These are phyloP conservation scores for Hanseniaspora nectarophila DNA, from an alignment of 805 yeast species.

Conservation along the genomic window DNA sequence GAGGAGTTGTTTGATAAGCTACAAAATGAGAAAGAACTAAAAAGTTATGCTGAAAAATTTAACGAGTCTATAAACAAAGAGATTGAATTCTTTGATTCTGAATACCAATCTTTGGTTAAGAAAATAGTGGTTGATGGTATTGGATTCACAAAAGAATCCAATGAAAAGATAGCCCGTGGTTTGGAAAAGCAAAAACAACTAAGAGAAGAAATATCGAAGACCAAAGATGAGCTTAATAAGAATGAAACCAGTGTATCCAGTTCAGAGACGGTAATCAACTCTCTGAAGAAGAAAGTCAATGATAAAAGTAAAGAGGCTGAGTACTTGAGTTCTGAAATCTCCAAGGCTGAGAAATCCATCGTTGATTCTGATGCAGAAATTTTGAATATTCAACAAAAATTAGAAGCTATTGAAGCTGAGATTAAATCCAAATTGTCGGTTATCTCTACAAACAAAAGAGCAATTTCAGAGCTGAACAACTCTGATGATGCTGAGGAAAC, in stretches of 20 bases:
- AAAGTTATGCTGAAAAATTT: not conserved
- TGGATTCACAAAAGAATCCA: not conserved
- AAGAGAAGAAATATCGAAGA: slow-evolving; percentile 20
- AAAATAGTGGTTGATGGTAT: slow-evolving; percentile 26
- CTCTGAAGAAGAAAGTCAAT: slow-evolving; percentile 30
- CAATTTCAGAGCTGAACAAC: not conserved
- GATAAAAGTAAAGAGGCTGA: slow-evolving; percentile 46
- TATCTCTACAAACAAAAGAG: not conserved
- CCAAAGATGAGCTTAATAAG: slow-evolving; percentile 16
- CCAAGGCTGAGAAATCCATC: slow-evolving; percentile 40
- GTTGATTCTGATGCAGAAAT: slow-evolving; percentile 33
- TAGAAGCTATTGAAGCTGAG: slow-evolving; percentile 16
- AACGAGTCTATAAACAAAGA: not conserved
- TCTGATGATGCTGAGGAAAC: not conserved
- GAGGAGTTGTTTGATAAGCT: not conserved
- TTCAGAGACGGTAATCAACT: slow-evolving; percentile 3
- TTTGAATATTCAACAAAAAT: slow-evolving; percentile 16
- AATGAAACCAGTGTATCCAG: slow-evolving; percentile 11
- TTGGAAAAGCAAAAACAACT: slow-evolving; percentile 21
- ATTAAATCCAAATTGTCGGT: slow-evolving; percentile 11
- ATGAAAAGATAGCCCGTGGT: slow-evolving; percentile 22
- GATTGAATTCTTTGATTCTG: slow-evolving; percentile 26
- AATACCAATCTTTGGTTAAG: slow-evolving; percentile 35
- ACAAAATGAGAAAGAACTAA: not conserved
- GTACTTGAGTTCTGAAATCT: slow-evolving; percentile 51